phyloP scores from a whole-genome alignment of 768 basidiomycete species.

The Erythrobasidium yunnanense region DNA sequence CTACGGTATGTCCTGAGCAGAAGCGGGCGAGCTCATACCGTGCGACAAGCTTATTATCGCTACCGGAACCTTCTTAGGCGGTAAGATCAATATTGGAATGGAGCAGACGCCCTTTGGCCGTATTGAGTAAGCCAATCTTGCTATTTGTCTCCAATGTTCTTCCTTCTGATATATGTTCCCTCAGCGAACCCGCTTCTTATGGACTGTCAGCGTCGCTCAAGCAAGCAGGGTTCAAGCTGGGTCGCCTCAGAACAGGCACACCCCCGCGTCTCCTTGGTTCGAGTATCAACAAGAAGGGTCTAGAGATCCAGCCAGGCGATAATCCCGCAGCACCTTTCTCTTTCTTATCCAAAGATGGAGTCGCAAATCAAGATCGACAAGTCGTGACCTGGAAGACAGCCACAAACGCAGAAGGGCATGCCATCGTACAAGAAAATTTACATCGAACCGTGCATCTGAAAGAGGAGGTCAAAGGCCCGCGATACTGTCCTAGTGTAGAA shows the following conservation, averaged over 20 bases:
- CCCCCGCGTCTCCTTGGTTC: slow-evolving; percentile 64
- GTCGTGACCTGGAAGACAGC: slow-evolving; percentile 31
- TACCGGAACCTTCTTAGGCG: slow-evolving; percentile 82
- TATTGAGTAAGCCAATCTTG: slow-evolving; percentile 6
- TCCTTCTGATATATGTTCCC: background rate
- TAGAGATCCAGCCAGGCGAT: slow-evolving; percentile 49
- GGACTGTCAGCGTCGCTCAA: slow-evolving; percentile 67
- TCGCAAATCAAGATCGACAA: slow-evolving; percentile 4
- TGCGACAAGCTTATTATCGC: slow-evolving; percentile 78
- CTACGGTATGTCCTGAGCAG: slow-evolving; percentile 41
- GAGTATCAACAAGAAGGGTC: slow-evolving; percentile 58
- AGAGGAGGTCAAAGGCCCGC: slow-evolving; percentile 78
- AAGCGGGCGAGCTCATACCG: slow-evolving; percentile 59
- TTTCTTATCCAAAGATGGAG: background rate
- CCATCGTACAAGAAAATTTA: slow-evolving; percentile 62
- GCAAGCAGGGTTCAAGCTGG: slow-evolving; percentile 66
- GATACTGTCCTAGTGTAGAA: slow-evolving; percentile 85
- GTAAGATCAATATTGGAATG: slow-evolving; percentile 77
- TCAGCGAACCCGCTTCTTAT: slow-evolving; percentile 41
- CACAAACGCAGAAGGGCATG: slow-evolving; percentile 63
- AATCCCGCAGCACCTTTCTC: background rate
- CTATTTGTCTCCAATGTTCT: background rate
- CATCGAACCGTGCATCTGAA: slow-evolving; percentile 73
- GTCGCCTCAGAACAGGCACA: slow-evolving; percentile 68
- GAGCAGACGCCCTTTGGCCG: slow-evolving; percentile 34